phyloP scores from a whole-genome alignment of 495 filamentous ascomycete species.

The Aspergillus conjunctus region DNA sequence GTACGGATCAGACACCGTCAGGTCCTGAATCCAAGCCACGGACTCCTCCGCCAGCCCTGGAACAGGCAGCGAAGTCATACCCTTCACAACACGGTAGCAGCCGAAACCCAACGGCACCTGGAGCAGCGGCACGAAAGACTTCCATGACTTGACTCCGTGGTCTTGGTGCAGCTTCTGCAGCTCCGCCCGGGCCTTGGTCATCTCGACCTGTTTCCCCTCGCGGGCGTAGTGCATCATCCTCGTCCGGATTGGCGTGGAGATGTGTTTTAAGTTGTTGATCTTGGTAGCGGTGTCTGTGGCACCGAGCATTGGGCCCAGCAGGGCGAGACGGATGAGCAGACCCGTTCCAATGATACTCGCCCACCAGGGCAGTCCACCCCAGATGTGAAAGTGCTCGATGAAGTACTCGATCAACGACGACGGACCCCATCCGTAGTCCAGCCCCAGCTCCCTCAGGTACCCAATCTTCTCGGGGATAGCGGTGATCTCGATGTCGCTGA shows the following conservation, averaged over 20 bases:
- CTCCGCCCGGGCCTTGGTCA: conserved; percentile 47
- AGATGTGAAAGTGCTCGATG: conserved; percentile 82
- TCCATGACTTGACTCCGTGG: conserved; percentile 56
- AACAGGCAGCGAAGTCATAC: conserved; percentile 77
- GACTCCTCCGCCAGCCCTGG: conserved; percentile 72
- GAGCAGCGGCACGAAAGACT: conserved; percentile 58
- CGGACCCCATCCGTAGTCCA: conserved; percentile 84
- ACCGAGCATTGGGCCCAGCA: conserved; percentile 65
- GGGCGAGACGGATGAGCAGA: conserved; percentile 59
- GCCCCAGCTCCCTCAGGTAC: conserved; percentile 76
- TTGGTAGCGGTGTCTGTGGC: conserved; percentile 61
- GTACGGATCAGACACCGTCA: conserved; percentile 76
- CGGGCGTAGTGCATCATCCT: conserved; percentile 46
- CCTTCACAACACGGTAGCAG: conserved; percentile 72
- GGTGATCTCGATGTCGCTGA: conserved; percentile 42
- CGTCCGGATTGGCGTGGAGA: conserved; percentile 30
- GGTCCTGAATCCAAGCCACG: conserved; percentile 74
- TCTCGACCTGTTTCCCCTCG: conserved; percentile 42
- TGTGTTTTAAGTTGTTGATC: conserved; percentile 47
- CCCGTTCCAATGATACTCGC: conserved; percentile 66
- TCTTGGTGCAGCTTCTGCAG: conserved; percentile 49
- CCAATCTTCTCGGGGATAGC: conserved; percentile 72
- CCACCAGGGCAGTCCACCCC: conserved; percentile 77
- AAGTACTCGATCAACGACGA: conserved; percentile 68
- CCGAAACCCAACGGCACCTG: conserved; percentile 77